phyloP scores from a whole-genome alignment of 1,139 yeast species.

The Kodamaea sp. region DNA sequence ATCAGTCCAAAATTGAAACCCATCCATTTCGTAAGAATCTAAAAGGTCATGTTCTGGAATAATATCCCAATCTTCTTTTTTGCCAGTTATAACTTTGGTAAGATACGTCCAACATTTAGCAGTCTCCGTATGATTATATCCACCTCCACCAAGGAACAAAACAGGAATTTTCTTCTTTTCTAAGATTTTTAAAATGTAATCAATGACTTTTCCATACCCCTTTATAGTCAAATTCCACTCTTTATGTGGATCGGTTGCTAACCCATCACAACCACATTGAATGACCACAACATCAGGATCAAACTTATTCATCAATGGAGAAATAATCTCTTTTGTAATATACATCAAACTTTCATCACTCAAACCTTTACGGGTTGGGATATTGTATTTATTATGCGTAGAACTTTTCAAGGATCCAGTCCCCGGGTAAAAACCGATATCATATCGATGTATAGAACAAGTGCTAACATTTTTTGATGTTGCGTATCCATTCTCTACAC shows the following conservation, averaged over 20 bases:
- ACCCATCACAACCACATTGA: constrained; percentile 74
- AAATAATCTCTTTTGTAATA: constrained; percentile 39
- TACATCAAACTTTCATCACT: constrained; percentile 39
- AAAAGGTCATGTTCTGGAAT: constrained; percentile 52
- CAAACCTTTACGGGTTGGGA: constrained; percentile 59
- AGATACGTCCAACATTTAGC: constrained; percentile 65
- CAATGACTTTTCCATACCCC: constrained; percentile 41
- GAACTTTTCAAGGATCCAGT: constrained; percentile 45
- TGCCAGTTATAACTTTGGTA: constrained; percentile 36
- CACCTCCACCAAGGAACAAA: constrained; percentile 73
- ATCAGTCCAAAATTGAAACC: constrained; percentile 50
- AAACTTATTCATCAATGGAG: constrained; percentile 38
- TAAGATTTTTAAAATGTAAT: too few relatives aligned
- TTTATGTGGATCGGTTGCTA: constrained; percentile 49
- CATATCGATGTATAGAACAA: constrained; percentile 61
- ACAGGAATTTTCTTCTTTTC: constrained; percentile 24
- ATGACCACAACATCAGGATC: constrained; percentile 55
- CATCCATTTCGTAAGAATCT: constrained; percentile 45
- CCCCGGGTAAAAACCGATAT: constrained; percentile 71
- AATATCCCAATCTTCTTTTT: constrained; percentile 26
- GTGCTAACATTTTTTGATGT: constrained; percentile 56
- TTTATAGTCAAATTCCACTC: constrained; percentile 68
- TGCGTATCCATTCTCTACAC: constrained; percentile 65
- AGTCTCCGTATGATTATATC: constrained; percentile 60
- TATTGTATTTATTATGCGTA: constrained; percentile 40